Base-by-base conservation (phyloP, 345 rosid genomes). In the Murraya paniculata region DNA sequence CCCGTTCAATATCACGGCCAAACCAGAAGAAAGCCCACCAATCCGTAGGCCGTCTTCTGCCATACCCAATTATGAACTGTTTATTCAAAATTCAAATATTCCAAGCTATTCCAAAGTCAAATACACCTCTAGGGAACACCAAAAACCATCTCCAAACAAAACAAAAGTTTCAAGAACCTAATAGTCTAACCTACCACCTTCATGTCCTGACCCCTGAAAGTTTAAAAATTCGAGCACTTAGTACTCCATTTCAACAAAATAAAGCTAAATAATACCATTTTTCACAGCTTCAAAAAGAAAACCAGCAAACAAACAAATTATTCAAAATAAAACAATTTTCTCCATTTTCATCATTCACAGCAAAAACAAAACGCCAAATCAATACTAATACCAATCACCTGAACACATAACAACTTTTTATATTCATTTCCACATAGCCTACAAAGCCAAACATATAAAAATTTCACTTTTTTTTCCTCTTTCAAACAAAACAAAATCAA, bases 11-110 rank as follows among this genome's bases (percentile, higher is more conserved):
- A 96, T 80, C 77, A 92, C 91, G 27, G 97, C 97, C 85, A 96
- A 88, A 62, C 99, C 99, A 84, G 99, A 90, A 80, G 97, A 82
- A 82, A 87, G 79, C 88, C 91, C 90, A 79, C 93, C 86, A 65
- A 82, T 58, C 82, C 93, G 89, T 39, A 78, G 87, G 82, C 89
- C 75, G 27, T 91, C 93, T 85, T 96, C 99, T 71, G 93, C 98
- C 99, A 96, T 96, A 68, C 78, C 77, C 67, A 79, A 80, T 33
- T 77, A 85, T 25, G 67, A 79, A 21, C 72, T 60, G n/a, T 39
- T 53, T 4, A 45, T 68, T 72, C 74, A 73, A 79, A 69, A 68
- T 68, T 71, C 61, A 81, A 77, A 79, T 45, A 61, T 71, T 55
- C 75, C 60, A 30, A 69, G 50, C 68, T 72, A 45, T 56, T 64